A percentile compares a stretch with the other conserved stretches of the same genome.
phyloP scores from a whole-genome alignment of 345 rosid species.

The Murraya paniculata region DNA sequence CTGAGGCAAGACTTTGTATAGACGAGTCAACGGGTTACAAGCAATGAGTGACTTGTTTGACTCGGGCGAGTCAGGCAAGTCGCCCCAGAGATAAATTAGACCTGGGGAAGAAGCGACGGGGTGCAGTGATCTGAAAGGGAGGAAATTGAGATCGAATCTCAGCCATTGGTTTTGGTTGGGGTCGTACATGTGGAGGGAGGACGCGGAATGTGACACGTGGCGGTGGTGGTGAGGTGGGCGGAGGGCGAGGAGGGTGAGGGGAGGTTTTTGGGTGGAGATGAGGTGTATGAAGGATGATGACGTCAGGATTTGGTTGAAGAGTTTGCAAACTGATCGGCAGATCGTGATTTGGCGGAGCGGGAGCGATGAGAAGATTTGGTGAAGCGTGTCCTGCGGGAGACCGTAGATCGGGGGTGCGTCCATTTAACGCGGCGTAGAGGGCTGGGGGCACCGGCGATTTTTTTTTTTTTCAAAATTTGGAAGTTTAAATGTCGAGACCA shows the following conservation, averaged over 20 bases:
- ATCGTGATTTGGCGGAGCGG: conserved; percentile 71
- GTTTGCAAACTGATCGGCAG: conserved; percentile 68
- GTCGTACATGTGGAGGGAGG: conserved; percentile 61
- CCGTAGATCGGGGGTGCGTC: conserved; percentile 52
- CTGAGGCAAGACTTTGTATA: conserved; percentile 65
- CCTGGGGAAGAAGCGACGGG: conserved; percentile 76
- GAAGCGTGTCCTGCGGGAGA: conserved; percentile 71
- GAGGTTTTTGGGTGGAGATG: conserved; percentile 39
- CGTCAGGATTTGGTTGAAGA: conserved; percentile 47
- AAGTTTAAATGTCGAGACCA: neutral
- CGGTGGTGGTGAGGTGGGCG: conserved; percentile 57
- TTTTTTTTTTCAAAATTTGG: neutral
- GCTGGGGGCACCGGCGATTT: neutral
- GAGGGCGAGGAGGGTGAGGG: conserved; percentile 68
- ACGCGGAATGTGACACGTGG: conserved; percentile 16
- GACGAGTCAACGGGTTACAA: conserved; percentile 76
- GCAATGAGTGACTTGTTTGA: conserved; percentile 64
- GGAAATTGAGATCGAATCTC: conserved; percentile 59
- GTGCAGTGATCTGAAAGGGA: conserved; percentile 67
- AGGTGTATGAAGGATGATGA: conserved; percentile 45
- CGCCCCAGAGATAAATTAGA: conserved; percentile 72
- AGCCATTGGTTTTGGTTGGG: conserved; percentile 62
- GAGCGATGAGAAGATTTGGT: conserved; percentile 78
- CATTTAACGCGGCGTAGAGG: conserved; percentile 21
- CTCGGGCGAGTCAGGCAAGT: conserved; percentile 40